Base-by-base conservation (phyloP, 768 basidiomycete species). In the Leccinellum rugosiceps region DNA sequence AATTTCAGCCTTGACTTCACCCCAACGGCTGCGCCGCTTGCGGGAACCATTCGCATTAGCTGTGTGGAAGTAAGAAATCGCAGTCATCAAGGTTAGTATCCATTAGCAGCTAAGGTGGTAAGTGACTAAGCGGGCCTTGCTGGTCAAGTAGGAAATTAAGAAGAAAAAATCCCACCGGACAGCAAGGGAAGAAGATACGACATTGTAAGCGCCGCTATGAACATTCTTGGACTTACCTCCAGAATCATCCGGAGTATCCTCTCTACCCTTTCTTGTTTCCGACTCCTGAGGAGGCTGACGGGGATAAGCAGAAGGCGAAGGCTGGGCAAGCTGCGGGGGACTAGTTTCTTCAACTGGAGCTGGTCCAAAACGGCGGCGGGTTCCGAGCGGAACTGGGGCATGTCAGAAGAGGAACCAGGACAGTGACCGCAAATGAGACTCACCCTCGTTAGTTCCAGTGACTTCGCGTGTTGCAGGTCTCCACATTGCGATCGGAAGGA, bases 11-110 rank as follows among this genome's bases (percentile, higher is more conserved):
- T 92, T 92, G 58, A 85, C 90, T 65, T 97, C 96, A 63, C 97
- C 97, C 95, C 95, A 99, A 57, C 97, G 90, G 68, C 94, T 97
- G 64, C 93, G 90, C 61, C 96, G 86, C 78, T 98, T 98, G 62
- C 95, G 88, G 64, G 94, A 86, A 63, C 87, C 89, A 70, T 93
- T 91, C 56, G 86, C 81, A 71, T 90, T 86, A 81, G 85, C 90
- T 90, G 74, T 66, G 64, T 64, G 59, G 73, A 69, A 77, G 74
- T 76, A 66, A 74, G 65, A 73, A 65, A 78, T 75, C 61, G 68
- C 59, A 56, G 64, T 67, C 68, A 73, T 77, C 64, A 76, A 74
- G 75, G 80, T 90, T 84, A 87, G 85, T 86, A 78, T 74, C 58
- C 75, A 76, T 73, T 52, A 72, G 70, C 55, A 68, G 70, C 63